Base-by-base conservation (phyloP, 2,329 filamentous ascomycete species). In the Aspergillus pseudoterreus region DNA sequence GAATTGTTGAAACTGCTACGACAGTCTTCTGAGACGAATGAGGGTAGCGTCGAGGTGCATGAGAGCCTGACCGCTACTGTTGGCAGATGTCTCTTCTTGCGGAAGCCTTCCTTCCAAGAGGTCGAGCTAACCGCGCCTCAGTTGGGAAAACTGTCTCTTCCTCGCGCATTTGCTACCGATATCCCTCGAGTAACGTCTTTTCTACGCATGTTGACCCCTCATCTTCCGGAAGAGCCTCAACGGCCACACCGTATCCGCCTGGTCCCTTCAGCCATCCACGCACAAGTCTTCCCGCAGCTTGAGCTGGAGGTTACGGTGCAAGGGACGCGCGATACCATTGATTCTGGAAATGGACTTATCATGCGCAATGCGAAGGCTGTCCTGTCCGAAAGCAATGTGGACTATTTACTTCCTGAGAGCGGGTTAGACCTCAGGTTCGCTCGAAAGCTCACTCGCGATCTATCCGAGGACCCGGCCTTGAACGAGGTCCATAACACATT, bases 371-470 rank as follows among this genome's bases (percentile, higher is more conserved):
- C 65, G 27, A 69, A 64, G 42, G 62, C 64, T 2, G 55, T 73
- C 30, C 27, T 67, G 5, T 33, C 52, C n/a, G 62, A 67, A 27
- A 66, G 55, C 46, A 63, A 59, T 35, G 62, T 70, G 14, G 71
- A 74, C 48, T 70, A 71, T 52, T 60, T 74, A 27, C 59, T 74
- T 12, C 71, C 71, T 1, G 71, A 74, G 51, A 66, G 62, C 24
- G 56, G 64, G 2, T 50, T 70, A 30, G 71, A 74, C 51, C 60
- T 74, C 38, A 71, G 71, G 12, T 74, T 74, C 48, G 70, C 66
- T 2, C 65, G 65, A 38, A 67, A 57, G 14, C 44, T 69, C 17
- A 63, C 65, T 43, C 62, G 58, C 5, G 62, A 72, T 15, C 47
- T 72, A 24, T 56, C 65, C 6, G 33, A 49, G 4, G 53, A 50